phyloP scores from a whole-genome alignment of 352 stramenopile species.

The Phytophthora europaea region DNA sequence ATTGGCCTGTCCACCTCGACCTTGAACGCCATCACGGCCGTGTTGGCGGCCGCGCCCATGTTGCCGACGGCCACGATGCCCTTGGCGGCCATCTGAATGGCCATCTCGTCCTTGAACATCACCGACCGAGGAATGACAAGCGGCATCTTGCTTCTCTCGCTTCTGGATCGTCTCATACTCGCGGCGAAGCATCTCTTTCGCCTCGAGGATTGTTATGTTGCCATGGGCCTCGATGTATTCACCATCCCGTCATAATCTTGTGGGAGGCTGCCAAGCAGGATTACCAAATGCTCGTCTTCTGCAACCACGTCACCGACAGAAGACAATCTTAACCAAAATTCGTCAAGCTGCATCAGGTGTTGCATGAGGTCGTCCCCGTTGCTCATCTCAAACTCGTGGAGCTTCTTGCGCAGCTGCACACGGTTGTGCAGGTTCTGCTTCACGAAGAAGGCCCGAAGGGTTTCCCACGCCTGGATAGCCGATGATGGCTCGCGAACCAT shows the following conservation, averaged over 20 bases:
- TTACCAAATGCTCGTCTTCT: neutral
- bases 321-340: neutral
- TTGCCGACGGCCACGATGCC: neutral
- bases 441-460: neutral
- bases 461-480: neutral
- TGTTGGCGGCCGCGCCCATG: neutral
- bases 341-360: constrained; percentile 2
- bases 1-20: neutral
- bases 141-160: neutral
- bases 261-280: neutral
- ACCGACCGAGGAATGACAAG: neutral
- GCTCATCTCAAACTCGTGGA: neutral
- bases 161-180: constrained; percentile 2
- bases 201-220: neutral
- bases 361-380: neutral
- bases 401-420: constrained; percentile 2
- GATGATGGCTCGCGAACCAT: neutral
- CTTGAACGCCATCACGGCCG: neutral
- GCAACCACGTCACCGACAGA: neutral
- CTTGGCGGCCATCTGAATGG: neutral
- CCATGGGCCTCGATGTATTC: neutral
- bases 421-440: constrained; percentile 4
- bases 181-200: constrained; percentile 3
- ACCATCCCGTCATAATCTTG: neutral
- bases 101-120: neutral